Conservation (phyloP, 805 yeast genomes). For the Candida nanaspora region DNA sequence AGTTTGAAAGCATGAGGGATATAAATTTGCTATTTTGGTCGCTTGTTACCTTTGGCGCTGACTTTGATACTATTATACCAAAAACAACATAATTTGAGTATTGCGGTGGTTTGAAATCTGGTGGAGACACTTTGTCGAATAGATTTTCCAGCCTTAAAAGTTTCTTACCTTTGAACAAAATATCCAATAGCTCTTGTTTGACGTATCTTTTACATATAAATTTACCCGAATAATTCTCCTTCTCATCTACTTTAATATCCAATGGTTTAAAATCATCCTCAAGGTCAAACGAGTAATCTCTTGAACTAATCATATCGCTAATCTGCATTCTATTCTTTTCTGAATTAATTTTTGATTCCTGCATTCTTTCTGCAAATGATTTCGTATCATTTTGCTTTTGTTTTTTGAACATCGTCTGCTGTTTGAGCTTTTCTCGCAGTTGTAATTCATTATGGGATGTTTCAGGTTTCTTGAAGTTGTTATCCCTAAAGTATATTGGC, state of each 20-base stretch:
- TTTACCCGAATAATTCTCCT: conserved; percentile 40
- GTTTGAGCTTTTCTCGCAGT: background rate
- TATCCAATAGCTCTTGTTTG: conserved; percentile 24
- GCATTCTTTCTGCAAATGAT: conserved; percentile 1
- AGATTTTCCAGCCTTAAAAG: conserved; percentile 51
- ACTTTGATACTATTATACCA: conserved; percentile 61
- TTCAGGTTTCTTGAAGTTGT: background rate
- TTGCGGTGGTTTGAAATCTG: conserved; percentile 59
- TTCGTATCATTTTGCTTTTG: background rate
- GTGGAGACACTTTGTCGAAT: conserved; percentile 60
- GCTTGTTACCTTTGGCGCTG: conserved; percentile 41
- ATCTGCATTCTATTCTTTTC: conserved; percentile 3
- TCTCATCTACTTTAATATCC: conserved; percentile 27
- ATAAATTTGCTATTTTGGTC: conserved; percentile 42
- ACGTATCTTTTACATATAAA: conserved; percentile 41
- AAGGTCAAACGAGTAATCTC: conserved; percentile 33
- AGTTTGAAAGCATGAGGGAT: conserved; percentile 60
- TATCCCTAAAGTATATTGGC: conserved; percentile 9
- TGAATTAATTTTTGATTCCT: background rate
- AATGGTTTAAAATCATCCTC: conserved; percentile 20
- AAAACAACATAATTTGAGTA: conserved; percentile 73
- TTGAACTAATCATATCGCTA: conserved; percentile 22
- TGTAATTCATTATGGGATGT: background rate
- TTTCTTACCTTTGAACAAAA: conserved; percentile 40
- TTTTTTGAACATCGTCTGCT: conserved; percentile 2